Base-by-base conservation (phyloP, 768 basidiomycete species). In the Lentinula lateritia region DNA sequence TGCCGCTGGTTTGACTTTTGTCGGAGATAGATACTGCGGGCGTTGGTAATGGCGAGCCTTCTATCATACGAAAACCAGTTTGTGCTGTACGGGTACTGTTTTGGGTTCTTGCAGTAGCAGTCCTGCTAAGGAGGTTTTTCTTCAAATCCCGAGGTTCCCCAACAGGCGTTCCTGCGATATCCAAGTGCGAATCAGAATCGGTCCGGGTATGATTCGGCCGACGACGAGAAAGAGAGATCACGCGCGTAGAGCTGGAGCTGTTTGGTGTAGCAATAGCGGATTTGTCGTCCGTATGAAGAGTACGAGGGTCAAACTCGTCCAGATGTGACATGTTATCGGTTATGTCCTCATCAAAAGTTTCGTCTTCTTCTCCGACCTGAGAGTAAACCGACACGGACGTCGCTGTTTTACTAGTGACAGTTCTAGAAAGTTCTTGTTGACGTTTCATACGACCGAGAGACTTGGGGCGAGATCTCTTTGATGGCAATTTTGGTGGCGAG, bases 331-430 rank as follows among this genome's bases (percentile, higher is more conserved):
- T 57, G 0, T 35, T 39, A 20, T 60, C 58, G 28, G 20, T 28
- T 12, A 32, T 12, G 7, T 50, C 20, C n/a, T 41, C 45, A 10
- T 60, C 62, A 1, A 45, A 43, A 43, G 36, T 23, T 46, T 60
- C 58, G 8, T 43, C 61, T 16, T 63, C 62, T 18, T 61, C 62
- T 20, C 54, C 64, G 38, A 64, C 61, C 43, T 65, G 64, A 23
- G 64, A 65, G 23, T 65, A 65, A 3, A 63, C 45, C 5, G 64
- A 65, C 48, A 63, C 41, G 4, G 64, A 62, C 6, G 50, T 55
- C 20, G 50, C 59, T 23, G 64, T 65, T 45, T 63, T 65, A 2
- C 35, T 45, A 10, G 64, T 65, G 12, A 20, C 15, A 9, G 54
- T 45, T 16, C 58, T 59, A 45, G 58, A 60, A 12, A 54, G 52